Conservation (phyloP, 1,284 basidiomycete genomes). For the Ganoderma multipileum region DNA sequence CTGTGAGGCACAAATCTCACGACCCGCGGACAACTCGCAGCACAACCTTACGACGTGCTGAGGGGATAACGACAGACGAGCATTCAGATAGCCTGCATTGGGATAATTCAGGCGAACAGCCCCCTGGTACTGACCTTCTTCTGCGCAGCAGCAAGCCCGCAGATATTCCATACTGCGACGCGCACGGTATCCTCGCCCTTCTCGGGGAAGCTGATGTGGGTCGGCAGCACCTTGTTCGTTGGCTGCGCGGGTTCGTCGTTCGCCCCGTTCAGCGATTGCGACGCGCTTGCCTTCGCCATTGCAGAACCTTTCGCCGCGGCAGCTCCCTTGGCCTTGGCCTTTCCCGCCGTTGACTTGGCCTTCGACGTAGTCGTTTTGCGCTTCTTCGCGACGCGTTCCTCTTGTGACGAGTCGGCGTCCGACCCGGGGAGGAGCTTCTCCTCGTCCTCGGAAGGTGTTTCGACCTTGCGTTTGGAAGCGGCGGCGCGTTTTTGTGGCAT, state of each 20-base stretch:
- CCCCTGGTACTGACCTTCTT: slow-evolving; percentile 62
- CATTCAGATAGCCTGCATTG: background rate
- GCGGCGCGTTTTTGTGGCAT: slow-evolving; percentile 46
- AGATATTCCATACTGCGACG: slow-evolving; percentile 81
- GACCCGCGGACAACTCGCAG: background rate
- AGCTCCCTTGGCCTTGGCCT: slow-evolving; percentile 5
- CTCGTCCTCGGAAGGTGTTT: slow-evolving; percentile 14
- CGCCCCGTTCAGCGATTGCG: background rate
- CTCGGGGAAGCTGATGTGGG: slow-evolving; percentile 63
- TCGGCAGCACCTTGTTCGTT: slow-evolving; percentile 77
- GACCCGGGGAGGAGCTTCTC: slow-evolving; percentile 8
- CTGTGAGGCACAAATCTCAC: background rate
- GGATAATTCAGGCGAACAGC: background rate
- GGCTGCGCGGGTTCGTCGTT: slow-evolving; percentile 54
- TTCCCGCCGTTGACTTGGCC: background rate
- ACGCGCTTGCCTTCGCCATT: background rate
- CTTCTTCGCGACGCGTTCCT: slow-evolving; percentile 26
- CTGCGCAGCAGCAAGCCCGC: slow-evolving; percentile 68
- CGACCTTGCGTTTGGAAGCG: slow-evolving; percentile 37
- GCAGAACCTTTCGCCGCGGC: background rate
- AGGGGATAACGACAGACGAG: background rate
- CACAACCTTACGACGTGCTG: no score
- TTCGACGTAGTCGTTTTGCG: slow-evolving; percentile 21
- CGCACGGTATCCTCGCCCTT: slow-evolving; percentile 55
- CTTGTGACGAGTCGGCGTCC: slow-evolving; percentile 13